Percentiles rank a stretch among this genome's conserved stretches.
phyloP scores from a whole-genome alignment of 495 filamentous ascomycete genomes.

The Neurospora sp. region DNA sequence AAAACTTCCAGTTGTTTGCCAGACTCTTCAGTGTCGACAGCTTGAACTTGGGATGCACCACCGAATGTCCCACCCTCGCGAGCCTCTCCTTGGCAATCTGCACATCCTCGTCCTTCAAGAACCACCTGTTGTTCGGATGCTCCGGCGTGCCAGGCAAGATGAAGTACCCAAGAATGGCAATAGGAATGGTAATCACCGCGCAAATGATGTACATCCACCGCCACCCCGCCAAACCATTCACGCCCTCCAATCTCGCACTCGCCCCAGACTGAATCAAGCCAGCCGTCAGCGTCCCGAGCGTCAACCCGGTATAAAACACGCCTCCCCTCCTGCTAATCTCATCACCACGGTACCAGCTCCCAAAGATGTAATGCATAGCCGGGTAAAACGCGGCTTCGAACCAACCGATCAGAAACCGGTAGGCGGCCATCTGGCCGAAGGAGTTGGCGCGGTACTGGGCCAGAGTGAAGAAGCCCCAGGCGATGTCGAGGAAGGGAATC shows the following conservation, averaged over 20 bases:
- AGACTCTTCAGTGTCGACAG: constrained; percentile 22
- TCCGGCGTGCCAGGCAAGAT: constrained; percentile 34
- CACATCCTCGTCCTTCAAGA: constrained; percentile 33
- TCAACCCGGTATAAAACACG: constrained; percentile 39
- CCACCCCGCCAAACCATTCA: constrained; percentile 41
- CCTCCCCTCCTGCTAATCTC: constrained; percentile 34
- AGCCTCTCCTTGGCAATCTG: constrained; percentile 25
- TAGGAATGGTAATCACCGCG: constrained; percentile 38
- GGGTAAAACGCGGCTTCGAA: constrained; percentile 20
- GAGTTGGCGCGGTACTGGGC: constrained; percentile 30
- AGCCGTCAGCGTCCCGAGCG: constrained; percentile 40
- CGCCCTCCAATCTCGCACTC: constrained; percentile 26
- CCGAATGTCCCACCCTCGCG: constrained; percentile 23
- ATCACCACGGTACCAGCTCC: constrained; percentile 20
- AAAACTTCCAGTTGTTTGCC: constrained; percentile 20
- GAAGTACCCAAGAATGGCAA: constrained; percentile 36
- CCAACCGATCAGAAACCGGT: constrained; percentile 21
- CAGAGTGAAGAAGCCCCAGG: constrained; percentile 40
- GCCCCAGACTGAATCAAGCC: constrained; percentile 41
- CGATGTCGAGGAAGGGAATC: constrained; percentile 31
- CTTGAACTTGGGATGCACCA: constrained; percentile 16
- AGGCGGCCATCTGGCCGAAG: constrained; percentile 17
- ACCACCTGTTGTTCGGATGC: constrained; percentile 27
- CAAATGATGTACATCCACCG: constrained; percentile 46
- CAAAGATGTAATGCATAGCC: constrained; percentile 18